A percentile compares a stretch with the other conserved stretches of the same genome.
Conservation (phyloP, 176 grass and related monocot genomes). For the Musa acuminata region DNA sequence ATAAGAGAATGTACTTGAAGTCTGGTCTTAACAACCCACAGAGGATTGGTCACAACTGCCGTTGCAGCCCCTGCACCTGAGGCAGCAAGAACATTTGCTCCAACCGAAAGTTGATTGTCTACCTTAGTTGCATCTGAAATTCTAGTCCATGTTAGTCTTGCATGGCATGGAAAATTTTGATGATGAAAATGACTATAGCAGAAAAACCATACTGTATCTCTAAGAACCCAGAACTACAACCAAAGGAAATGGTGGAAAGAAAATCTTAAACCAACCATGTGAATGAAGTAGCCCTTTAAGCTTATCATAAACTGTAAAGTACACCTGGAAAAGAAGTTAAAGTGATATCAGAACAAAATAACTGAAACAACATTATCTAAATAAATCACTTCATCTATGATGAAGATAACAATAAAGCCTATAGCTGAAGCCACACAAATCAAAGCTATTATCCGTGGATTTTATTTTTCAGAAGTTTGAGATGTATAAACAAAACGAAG, state of each 20-base stretch:
- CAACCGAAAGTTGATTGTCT: constrained; percentile 39
- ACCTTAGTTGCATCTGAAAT: constrained; percentile 9
- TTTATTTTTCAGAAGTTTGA: background rate
- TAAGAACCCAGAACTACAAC: background rate
- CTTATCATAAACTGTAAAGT: constrained; percentile 75
- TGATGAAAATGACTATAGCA: background rate
- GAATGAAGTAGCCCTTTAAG: constrained; percentile 46
- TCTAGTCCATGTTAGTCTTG: background rate
- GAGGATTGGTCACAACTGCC: constrained; percentile 60
- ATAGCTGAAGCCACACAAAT: background rate
- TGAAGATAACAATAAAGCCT: background rate
- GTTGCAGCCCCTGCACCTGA: constrained; percentile 71
- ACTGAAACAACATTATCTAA: background rate
- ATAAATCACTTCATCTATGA: background rate
- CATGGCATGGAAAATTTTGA: background rate
- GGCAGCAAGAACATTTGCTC: constrained; percentile 64
- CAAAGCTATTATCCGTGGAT: background rate
- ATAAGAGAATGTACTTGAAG: constrained; percentile 46
- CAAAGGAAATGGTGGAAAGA: background rate
- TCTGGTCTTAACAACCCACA: constrained; percentile 94
- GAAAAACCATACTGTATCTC: background rate
- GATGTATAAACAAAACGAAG: background rate
- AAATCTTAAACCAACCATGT: constrained; percentile 34
- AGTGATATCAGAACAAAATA: background rate
- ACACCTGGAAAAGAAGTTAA: constrained; percentile 43